Conservation (phyloP, 2,329 filamentous ascomycete genomes). For the Xylariales sp. region DNA sequence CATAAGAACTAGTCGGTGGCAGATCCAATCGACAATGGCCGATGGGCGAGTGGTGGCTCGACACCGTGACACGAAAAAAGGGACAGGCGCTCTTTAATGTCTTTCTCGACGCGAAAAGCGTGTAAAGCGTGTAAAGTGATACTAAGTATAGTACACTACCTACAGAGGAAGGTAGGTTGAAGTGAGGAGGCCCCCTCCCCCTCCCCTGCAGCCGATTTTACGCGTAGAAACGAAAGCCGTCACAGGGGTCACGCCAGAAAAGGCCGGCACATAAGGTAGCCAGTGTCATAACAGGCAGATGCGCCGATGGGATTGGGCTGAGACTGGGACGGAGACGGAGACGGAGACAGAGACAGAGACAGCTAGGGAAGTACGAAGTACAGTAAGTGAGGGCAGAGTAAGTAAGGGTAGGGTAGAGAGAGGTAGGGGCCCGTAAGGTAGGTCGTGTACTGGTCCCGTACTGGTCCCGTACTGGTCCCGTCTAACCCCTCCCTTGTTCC, state of each 20-base stretch:
- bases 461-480: not conserved
- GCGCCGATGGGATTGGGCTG: conserved; percentile 23
- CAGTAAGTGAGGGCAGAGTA: too few relatives aligned
- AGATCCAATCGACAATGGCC: not conserved
- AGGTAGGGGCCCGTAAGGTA: too few relatives aligned
- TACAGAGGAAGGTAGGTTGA: too few relatives aligned
- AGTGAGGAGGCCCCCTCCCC: conserved; percentile 7
- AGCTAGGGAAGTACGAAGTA: too few relatives aligned
- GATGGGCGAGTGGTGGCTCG: not conserved
- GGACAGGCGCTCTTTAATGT: conserved; percentile 43
- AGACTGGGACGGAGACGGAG: too few relatives aligned
- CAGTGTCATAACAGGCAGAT: not conserved
- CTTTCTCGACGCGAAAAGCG: conserved; percentile 48
- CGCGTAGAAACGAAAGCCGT: conserved; percentile 46
- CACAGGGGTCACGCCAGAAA: conserved; percentile 17
- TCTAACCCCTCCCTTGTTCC: conserved; percentile 29
- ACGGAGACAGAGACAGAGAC: too few relatives aligned
- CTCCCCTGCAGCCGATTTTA: conserved; percentile 42
- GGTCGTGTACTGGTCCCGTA: too few relatives aligned
- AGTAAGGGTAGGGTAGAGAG: too few relatives aligned
- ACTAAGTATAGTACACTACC: not conserved
- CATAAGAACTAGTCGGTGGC: conserved; percentile 17
- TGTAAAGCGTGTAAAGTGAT: conserved; percentile 25
- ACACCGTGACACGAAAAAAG: conserved; percentile 26
- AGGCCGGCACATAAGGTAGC: not conserved